A percentile compares a stretch with the other conserved stretches of the same genome.
These are phyloP conservation scores for Podospora didyma DNA, from an alignment of 495 filamentous ascomycete genomes.

Conservation along the genomic window DNA sequence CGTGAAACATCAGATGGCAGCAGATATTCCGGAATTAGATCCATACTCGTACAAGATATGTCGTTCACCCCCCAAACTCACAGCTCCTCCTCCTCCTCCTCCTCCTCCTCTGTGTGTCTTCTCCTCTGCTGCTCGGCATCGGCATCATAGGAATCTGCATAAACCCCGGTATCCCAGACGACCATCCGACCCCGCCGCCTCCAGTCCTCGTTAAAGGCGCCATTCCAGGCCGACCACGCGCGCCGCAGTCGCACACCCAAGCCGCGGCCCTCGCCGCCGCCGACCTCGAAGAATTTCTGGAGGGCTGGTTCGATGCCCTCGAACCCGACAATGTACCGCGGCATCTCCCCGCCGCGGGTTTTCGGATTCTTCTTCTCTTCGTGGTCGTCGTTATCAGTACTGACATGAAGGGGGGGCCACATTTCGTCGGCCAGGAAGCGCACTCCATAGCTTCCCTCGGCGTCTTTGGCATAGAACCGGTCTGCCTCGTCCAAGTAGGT, in stretches of 20 bases:
- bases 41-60: too few relatives aligned
- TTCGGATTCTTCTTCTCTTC: neutral
- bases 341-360: slow-evolving; percentile 40
- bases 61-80: too few relatives aligned
- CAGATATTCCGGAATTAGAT: too few relatives aligned
- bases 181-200: slow-evolving; percentile 80
- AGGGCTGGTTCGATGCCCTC: slow-evolving; percentile 45
- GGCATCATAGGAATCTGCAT: slow-evolving; percentile 3
- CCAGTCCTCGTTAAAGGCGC: slow-evolving; percentile 81
- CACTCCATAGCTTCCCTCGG: slow-evolving; percentile 17
- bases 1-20: too few relatives aligned
- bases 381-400: slow-evolving; percentile 3
- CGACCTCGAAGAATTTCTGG: slow-evolving; percentile 36
- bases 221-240: slow-evolving; percentile 77
- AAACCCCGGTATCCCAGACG: slow-evolving; percentile 60
- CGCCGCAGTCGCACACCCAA: slow-evolving; percentile 42
- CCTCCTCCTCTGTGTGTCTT: too few relatives aligned
- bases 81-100: too few relatives aligned
- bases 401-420: slow-evolving; percentile 25
- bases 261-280: slow-evolving; percentile 31
- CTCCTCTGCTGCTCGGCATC: too few relatives aligned
- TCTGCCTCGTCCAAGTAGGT: slow-evolving; percentile 85
- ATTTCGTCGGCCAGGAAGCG: slow-evolving; percentile 52
- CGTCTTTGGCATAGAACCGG: slow-evolving; percentile 61
- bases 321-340: slow-evolving; percentile 54